These are phyloP conservation scores for Dipodascus geniculatus DNA, from an alignment of 805 yeast genomes.

Conservation along the genomic window DNA sequence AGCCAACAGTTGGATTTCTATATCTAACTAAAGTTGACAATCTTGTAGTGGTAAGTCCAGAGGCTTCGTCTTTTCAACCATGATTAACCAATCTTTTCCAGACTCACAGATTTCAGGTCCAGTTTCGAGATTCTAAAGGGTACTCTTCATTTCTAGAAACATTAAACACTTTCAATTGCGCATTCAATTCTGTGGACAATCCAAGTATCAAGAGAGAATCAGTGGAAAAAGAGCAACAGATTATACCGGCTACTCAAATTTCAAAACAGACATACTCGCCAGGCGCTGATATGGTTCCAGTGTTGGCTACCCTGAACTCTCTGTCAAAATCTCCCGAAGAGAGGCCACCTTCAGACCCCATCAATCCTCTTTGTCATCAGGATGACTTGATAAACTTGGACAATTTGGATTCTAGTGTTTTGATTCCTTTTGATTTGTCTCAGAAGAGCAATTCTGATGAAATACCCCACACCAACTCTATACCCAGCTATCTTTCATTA, in stretches of 20 bases:
- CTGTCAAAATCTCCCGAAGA: too few species aligned
- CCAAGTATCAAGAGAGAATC: background rate
- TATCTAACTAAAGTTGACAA: background rate
- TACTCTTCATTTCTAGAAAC: background rate
- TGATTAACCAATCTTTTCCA: background rate
- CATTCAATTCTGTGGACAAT: background rate
- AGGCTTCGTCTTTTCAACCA: background rate
- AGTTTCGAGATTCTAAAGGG: background rate
- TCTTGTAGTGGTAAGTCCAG: background rate
- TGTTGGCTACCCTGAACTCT: background rate
- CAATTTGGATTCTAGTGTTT: background rate
- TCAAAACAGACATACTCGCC: background rate
- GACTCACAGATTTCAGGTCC: background rate
- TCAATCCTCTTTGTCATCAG: too few species aligned
- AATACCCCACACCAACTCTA: background rate
- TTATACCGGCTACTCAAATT: background rate
- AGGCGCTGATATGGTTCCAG: background rate
- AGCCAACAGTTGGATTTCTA: background rate
- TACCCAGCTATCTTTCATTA: background rate
- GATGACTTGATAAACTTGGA: too few species aligned
- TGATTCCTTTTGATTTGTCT: background rate
- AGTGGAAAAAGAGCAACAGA: background rate
- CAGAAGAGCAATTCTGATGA: background rate
- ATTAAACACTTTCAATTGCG: background rate
- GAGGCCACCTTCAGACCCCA: too few species aligned